Evolutionary conservation across 2,329 filamentous ascomycete genomes (phyloP).

Genomic region (Rhynchosporium graminicola): DNA sequence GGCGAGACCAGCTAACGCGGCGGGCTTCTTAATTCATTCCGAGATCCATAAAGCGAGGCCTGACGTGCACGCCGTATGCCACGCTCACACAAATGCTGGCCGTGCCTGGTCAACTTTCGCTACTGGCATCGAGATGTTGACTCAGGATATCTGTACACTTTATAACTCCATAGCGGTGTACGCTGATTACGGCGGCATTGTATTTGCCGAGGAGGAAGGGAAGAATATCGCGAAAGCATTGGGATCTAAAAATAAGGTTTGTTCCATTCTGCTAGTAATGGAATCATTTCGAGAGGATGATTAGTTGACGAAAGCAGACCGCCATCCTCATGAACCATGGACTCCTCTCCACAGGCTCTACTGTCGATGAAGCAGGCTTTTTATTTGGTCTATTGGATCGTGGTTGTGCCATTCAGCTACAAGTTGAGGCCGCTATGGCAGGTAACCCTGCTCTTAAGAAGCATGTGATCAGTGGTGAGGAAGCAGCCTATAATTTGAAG

Average conservation of each 20-base stretch:
- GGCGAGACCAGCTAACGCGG: slow-evolving; percentile 61
- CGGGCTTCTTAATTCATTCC: slow-evolving; percentile 70
- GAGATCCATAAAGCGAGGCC: slow-evolving; percentile 67
- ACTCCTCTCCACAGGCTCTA: slow-evolving; percentile 67
- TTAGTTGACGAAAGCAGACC: slow-evolving; percentile 42
- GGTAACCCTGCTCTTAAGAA: slow-evolving; percentile 50
- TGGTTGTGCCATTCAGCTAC: slow-evolving; percentile 67
- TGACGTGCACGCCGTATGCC: slow-evolving; percentile 67
- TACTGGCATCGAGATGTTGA: slow-evolving; percentile 68
- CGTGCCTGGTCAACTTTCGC: slow-evolving; percentile 69
- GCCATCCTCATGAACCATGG: slow-evolving; percentile 73
- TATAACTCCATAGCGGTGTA: slow-evolving; percentile 67
- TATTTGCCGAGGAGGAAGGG: slow-evolving; percentile 64
- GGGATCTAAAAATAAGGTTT: slow-evolving; percentile 52
- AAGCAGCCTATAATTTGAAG: slow-evolving; percentile 53
- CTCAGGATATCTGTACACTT: slow-evolving; percentile 66
- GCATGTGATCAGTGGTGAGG: slow-evolving; percentile 55
- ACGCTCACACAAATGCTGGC: slow-evolving; percentile 66
- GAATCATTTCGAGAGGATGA: background rate
- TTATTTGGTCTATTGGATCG: slow-evolving; percentile 69
- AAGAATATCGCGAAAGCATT: slow-evolving; percentile 63
- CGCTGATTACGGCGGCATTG: slow-evolving; percentile 63
- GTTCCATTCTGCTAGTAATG: background rate
- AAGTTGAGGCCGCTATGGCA: slow-evolving; percentile 65
- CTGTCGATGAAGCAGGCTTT: slow-evolving; percentile 74